Conservation (phyloP, 2,329 filamentous ascomycete species). For the Pseudopithomyces chartarum region DNA sequence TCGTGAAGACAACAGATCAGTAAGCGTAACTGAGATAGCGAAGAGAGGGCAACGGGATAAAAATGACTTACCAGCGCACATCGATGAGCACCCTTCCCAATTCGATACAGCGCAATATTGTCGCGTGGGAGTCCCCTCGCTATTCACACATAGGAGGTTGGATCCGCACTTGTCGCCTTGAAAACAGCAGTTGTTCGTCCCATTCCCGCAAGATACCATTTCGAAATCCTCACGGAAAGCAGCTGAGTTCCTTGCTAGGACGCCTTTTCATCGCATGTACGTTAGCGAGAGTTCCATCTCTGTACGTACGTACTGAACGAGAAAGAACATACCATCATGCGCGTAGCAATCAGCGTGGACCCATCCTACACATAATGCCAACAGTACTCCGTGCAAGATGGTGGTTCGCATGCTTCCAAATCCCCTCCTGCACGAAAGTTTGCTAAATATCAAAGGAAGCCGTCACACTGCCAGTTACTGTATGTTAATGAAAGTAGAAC, state of each 20-base stretch:
- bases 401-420: not conserved
- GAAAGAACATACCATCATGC: not conserved
- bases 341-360: conserved; percentile 1
- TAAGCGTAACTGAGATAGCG: too few relatives aligned
- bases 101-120: not conserved
- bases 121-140: not conserved
- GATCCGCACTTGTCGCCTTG: not conserved
- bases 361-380: not conserved
- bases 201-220: not conserved
- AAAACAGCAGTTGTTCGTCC: conserved; percentile 3
- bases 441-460: too few relatives aligned
- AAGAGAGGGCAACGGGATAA: too few relatives aligned
- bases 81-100: not conserved
- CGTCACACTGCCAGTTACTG: not conserved
- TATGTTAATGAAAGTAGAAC: not conserved
- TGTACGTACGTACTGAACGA: too few relatives aligned
- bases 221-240: not conserved
- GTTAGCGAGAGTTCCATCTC: not conserved
- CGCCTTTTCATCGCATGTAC: not conserved
- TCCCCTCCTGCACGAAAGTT: not conserved
- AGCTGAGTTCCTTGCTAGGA: not conserved
- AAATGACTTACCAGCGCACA: not conserved
- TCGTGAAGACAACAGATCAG: too few relatives aligned
- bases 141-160: not conserved
- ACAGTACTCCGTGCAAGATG: not conserved